Conservation (phyloP, 2,329 filamentous ascomycete genomes). For the Pseudonectria foliicola region DNA sequence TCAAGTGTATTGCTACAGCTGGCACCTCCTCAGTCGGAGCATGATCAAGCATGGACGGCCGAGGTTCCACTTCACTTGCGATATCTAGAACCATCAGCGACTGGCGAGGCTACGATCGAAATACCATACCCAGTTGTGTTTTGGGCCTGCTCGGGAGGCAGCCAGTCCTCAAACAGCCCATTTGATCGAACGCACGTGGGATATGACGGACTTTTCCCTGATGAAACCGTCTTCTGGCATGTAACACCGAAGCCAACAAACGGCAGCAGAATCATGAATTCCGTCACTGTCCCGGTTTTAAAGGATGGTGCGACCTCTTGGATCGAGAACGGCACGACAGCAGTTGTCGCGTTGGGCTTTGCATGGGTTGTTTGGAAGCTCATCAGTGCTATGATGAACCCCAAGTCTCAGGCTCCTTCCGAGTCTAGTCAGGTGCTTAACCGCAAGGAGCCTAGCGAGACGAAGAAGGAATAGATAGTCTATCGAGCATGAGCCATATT, state of each 20-base stretch:
- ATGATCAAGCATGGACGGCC: conserved; percentile 50
- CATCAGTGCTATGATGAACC: conserved; percentile 7
- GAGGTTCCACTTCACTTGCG: conserved; percentile 79
- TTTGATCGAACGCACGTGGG: conserved; percentile 83
- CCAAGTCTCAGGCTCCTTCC: background rate
- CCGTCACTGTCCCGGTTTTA: conserved; percentile 59
- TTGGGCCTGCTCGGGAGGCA: conserved; percentile 73
- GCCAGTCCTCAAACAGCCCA: conserved; percentile 67
- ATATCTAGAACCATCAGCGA: conserved; percentile 60
- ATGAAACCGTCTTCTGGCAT: conserved; percentile 79
- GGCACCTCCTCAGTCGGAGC: conserved; percentile 38
- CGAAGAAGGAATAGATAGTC: conserved; percentile 20
- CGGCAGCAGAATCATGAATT: conserved; percentile 40
- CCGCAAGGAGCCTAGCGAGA: conserved; percentile 4
- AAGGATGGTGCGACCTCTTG: conserved; percentile 42
- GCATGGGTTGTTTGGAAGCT: conserved; percentile 63
- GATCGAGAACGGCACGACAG: conserved; percentile 49
- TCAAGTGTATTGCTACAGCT: conserved; percentile 72
- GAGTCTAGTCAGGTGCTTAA: background rate
- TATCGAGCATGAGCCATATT: no score
- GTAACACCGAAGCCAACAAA: conserved; percentile 43
- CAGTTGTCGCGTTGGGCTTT: conserved; percentile 56
- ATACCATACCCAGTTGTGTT: conserved; percentile 79
- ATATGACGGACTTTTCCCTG: conserved; percentile 73
- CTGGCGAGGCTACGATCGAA: conserved; percentile 47